These are phyloP conservation scores for Monosporascus sp. DNA, from an alignment of 2,329 filamentous ascomycete genomes.

Conservation along the genomic window DNA sequence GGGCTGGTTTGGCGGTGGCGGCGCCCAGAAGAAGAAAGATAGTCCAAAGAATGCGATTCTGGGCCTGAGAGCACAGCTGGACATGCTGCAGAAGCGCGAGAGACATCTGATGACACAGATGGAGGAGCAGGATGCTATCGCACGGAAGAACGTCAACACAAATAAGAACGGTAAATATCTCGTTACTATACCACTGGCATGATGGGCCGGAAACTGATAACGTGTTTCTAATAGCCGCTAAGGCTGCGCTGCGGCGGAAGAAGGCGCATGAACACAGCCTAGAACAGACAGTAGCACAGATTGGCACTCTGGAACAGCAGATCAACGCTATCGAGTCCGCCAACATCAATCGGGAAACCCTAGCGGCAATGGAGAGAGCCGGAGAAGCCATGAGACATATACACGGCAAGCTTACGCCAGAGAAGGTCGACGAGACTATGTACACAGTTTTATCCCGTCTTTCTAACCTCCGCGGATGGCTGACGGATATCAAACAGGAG, in stretches of 20 bases:
- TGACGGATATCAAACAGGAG: conserved; percentile 55
- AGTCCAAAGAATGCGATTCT: conserved; percentile 96
- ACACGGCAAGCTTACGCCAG: conserved; percentile 82
- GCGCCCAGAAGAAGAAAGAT: conserved; percentile 83
- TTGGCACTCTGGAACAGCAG: conserved; percentile 87
- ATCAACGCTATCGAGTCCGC: conserved; percentile 96
- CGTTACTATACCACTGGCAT: conserved; percentile 1
- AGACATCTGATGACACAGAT: conserved; percentile 87
- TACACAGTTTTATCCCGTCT: conserved; percentile 42
- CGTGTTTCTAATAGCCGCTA: conserved; percentile 60
- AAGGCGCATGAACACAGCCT: conserved; percentile 89
- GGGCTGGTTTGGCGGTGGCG: conserved; percentile 87
- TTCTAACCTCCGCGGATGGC: background rate
- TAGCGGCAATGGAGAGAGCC: conserved; percentile 89
- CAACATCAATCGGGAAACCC: conserved; percentile 97
- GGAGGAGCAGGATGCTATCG: conserved; percentile 83
- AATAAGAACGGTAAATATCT: conserved; percentile 80
- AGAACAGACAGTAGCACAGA: conserved; percentile 85
- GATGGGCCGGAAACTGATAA: conserved; percentile 15
- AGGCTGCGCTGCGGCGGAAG: conserved; percentile 85
- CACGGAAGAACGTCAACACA: conserved; percentile 78
- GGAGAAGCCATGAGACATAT: conserved; percentile 89
- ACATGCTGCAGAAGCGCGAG: conserved; percentile 97
- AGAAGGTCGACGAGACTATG: conserved; percentile 95
- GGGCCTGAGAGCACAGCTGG: conserved; percentile 77